Percentiles rank a stretch among this genome's conserved stretches.
phyloP scores from a whole-genome alignment of 2,329 filamentous ascomycete genomes.

The Blastomyces gilchristii region DNA sequence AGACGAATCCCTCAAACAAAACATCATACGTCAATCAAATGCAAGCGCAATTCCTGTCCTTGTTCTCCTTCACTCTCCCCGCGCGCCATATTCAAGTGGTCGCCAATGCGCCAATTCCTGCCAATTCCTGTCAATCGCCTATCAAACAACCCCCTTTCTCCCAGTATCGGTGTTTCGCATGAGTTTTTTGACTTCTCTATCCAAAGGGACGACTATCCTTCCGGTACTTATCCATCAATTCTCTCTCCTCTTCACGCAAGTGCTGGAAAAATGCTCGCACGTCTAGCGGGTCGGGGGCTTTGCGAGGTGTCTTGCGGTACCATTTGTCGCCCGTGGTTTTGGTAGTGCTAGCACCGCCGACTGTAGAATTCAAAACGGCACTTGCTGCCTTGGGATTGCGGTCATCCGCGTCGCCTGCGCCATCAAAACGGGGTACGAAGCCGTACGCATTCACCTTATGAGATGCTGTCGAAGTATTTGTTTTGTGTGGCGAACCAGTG shows the following conservation, averaged over 20 bases:
- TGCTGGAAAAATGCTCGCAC: constrained; percentile 20
- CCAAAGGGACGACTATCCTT: constrained; percentile 11
- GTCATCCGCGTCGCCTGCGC: constrained; percentile 16
- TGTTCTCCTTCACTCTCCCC: background rate
- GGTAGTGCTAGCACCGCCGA: background rate
- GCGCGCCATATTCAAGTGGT: background rate
- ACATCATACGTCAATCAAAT: background rate
- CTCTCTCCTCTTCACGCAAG: constrained; percentile 19
- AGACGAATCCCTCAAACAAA: background rate
- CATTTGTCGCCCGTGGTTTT: constrained; percentile 8
- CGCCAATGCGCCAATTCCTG: background rate
- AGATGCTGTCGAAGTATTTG: constrained; percentile 21
- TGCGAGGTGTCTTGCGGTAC: constrained; percentile 14
- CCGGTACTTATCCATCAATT: constrained; percentile 17
- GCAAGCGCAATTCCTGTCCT: background rate
- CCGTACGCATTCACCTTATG: constrained; percentile 25
- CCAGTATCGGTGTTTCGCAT: background rate
- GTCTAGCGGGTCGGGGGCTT: constrained; percentile 15
- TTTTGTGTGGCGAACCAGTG: constrained; percentile 19
- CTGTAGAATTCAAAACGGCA: background rate
- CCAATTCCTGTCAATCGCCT: background rate
- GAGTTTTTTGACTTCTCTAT: background rate
- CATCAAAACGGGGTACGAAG: constrained; percentile 24
- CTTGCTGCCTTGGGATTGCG: background rate
- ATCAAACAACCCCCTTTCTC: background rate